Base-by-base conservation (phyloP, 2,329 filamentous ascomycete species). In the Neurospora sp. region DNA sequence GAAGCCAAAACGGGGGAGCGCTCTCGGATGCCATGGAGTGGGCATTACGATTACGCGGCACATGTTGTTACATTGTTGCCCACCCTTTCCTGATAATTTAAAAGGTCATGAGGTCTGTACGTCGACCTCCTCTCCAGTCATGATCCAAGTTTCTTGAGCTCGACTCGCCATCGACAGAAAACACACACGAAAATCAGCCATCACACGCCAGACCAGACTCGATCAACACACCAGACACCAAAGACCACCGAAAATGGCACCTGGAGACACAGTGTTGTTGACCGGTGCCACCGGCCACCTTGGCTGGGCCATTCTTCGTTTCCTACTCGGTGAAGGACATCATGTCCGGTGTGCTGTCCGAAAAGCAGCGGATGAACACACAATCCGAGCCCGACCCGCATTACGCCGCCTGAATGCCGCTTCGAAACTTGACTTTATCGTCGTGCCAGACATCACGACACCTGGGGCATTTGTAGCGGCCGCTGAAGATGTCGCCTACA, bases 261-360 rank as follows among this genome's bases (percentile, higher is more conserved):
- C 7, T 8, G 28, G 68, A 68, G 71, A 71, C 42, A 70, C 75
- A 40, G 73, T 76, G 40, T 70, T 75, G 38, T 75, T 81, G 70
- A 82, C 80, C 6, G 81, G 80, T 33, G 78, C 76, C 52, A 81
- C 79, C 10, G 81, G 81, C 66, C 77, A 78, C 68, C 70, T 82
- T 10, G 81, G 81, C 46, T 80, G 78, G 70, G 70, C 72, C 19
- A 77, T 77, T 36, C 75, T 82, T 10, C 62, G 77, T 33, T 69
- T 74, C 38, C 74, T 78, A 6, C 77, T 82, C 38, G 69, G 77
- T 62, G 71, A 73, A 38, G 79, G 80, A 46, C 80, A 82, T 73
- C 72, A 73, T 9, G 79, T 81, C 19, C 79, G 80, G 36, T 77
- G 78, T 19, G 78, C 77, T 33, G 78, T 81, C 58, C 79, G 81